Evolutionary conservation across 202 grass and related monocot genomes (phyloP), one percentile per base, ranked within the genome.

Genomic region (Panicum virgatum): DNA sequence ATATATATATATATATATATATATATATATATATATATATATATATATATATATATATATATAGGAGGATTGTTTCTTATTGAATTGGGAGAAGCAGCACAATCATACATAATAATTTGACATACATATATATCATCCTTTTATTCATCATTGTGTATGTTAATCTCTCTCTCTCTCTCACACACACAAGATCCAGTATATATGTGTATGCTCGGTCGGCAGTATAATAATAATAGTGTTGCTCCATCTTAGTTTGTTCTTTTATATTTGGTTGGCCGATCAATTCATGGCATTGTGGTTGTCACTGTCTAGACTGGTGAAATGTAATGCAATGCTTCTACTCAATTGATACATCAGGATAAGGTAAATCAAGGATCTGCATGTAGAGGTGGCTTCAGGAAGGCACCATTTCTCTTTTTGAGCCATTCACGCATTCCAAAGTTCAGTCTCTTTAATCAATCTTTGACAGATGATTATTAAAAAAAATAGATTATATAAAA

Each of bases 241-340:
- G 10, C 2, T 42, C 20, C 32, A 34, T 34, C 30, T 1, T 30
- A 30, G 5, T 2, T 6, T 42, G 19, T 12, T 15, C 40, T 51
- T 43, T 68, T 44, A 0, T 12, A 19, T 52, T 43, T 20, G 36
- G 34, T 59, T 59, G 58, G 59, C n/a, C n/a, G n/a, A n/a, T 64
- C 16, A 72, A 29, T 48, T 66, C 5, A 11, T 16, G 51, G 3
- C 2, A 11, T 3, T 29, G 62, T 56, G 70, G n/a, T n/a, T 66
- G 70, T 75, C 81, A 83, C 23, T 83, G 59, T 83, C 71, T 44
- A 64, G 16, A 72, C 45, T 20, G 70, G 57, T 83, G 78, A 70
- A 80, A 80, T 80, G 65, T 51, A 70, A 80, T 80, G 65, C 65
- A 70, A 81, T 83, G 71, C 70, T 83, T 83, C 70, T 75, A 76